Conservation (phyloP, 768 basidiomycete species). For the Naganishia vishniacii region DNA sequence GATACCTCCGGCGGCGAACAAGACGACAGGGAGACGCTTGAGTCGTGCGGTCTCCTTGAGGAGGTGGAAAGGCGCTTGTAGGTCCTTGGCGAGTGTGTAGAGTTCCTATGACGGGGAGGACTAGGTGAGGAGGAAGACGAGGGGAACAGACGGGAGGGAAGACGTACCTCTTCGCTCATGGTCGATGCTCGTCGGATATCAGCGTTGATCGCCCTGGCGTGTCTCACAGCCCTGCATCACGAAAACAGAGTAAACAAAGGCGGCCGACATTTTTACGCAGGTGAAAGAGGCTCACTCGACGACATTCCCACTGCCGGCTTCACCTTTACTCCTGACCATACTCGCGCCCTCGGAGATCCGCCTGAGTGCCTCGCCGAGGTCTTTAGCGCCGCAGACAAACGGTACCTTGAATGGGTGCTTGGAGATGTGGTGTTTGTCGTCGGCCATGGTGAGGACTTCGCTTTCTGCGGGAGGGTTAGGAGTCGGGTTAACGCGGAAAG, state of each 20-base stretch:
- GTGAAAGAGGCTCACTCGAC: slow-evolving; percentile 42
- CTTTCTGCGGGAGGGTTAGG: slow-evolving; percentile 37
- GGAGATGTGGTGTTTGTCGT: slow-evolving; percentile 86
- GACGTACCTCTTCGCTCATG: slow-evolving; percentile 69
- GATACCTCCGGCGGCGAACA: slow-evolving; percentile 87
- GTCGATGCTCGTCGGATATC: slow-evolving; percentile 79
- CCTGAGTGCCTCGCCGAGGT: slow-evolving; percentile 81
- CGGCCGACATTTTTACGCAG: background rate
- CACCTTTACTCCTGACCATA: slow-evolving; percentile 89
- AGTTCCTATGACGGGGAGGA: slow-evolving; percentile 55
- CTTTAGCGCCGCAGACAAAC: slow-evolving; percentile 91
- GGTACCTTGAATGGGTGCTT: slow-evolving; percentile 88
- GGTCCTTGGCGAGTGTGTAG: slow-evolving; percentile 74
- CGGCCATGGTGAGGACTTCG: slow-evolving; percentile 84
- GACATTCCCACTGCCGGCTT: slow-evolving; percentile 53
- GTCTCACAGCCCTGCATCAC: slow-evolving; percentile 66
- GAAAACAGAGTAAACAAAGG: too few species aligned
- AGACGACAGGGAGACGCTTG: slow-evolving; percentile 85
- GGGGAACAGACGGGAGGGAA: background rate
- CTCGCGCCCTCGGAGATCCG: slow-evolving; percentile 96
- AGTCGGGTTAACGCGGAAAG: background rate
- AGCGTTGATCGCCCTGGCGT: slow-evolving; percentile 72
- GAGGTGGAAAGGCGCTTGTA: slow-evolving; percentile 81
- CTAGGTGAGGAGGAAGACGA: background rate
- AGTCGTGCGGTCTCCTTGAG: slow-evolving; percentile 91